These are phyloP conservation scores for Hymenoscyphus fraxineus DNA, from an alignment of 2,329 filamentous ascomycete species.

Conservation along the genomic window DNA sequence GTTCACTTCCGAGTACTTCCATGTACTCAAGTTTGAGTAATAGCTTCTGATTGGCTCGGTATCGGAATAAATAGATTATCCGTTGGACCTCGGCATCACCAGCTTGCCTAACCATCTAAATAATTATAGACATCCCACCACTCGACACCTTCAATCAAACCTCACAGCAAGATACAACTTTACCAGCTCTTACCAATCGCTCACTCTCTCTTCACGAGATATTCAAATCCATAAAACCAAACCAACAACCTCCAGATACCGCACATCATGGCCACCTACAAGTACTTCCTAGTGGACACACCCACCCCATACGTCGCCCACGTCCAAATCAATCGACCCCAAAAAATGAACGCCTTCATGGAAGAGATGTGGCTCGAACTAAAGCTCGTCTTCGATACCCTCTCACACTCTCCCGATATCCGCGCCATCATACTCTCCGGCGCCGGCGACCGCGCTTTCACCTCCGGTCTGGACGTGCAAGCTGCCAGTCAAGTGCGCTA, in stretches of 20 bases:
- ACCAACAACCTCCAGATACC: neutral
- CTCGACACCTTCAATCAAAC: neutral
- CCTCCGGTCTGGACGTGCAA: constrained; percentile 78
- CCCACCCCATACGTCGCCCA: constrained; percentile 75
- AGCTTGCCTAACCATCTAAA: neutral
- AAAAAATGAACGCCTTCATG: constrained; percentile 85
- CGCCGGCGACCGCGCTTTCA: constrained; percentile 80
- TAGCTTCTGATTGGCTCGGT: neutral
- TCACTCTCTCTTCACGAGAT: neutral
- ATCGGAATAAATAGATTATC: neutral
- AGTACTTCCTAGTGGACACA: constrained; percentile 57
- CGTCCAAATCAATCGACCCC: constrained; percentile 83
- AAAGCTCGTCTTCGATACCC: constrained; percentile 63
- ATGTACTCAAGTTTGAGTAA: neutral
- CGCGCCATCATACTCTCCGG: constrained; percentile 77
- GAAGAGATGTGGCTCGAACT: constrained; percentile 85
- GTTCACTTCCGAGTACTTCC: no score
- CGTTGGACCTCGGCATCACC: neutral
- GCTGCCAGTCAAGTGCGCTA: constrained; percentile 50
- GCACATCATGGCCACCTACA: constrained; percentile 24
- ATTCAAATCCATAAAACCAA: neutral
- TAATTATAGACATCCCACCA: neutral
- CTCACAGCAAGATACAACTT: neutral
- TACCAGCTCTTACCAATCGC: neutral
- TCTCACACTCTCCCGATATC: constrained; percentile 69